Percentiles rank a stretch among this genome's conserved stretches.
These are phyloP conservation scores for Fusarium pseudonygamai DNA, from an alignment of 2,329 filamentous ascomycete species.

Conservation along the genomic window DNA sequence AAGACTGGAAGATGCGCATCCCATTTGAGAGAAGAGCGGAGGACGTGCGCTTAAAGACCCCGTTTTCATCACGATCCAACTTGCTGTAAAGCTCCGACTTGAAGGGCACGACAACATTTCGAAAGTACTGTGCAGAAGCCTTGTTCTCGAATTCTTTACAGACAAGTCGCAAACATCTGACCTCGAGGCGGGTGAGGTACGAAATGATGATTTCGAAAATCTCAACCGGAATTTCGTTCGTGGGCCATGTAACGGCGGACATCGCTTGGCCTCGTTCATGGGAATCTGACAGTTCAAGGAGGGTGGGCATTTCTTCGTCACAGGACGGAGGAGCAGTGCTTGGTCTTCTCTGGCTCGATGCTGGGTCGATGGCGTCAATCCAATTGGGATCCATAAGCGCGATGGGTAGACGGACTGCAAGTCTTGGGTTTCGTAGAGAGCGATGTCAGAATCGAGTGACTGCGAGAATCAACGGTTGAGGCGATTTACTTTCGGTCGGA, in stretches of 20 bases:
- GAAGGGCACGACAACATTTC: slow-evolving; percentile 72
- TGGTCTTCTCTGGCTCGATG: slow-evolving; percentile 13
- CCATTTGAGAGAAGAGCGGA: slow-evolving; percentile 55
- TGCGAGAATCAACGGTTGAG: not conserved
- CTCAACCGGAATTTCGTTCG: slow-evolving; percentile 63
- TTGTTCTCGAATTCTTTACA: slow-evolving; percentile 65
- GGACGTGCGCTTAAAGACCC: slow-evolving; percentile 35
- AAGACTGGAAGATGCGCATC: slow-evolving; percentile 68
- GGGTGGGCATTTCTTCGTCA: slow-evolving; percentile 17
- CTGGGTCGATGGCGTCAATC: not conserved
- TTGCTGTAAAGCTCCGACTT: slow-evolving; percentile 68
- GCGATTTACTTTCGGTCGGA: slow-evolving; percentile 25
- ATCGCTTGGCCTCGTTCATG: not conserved
- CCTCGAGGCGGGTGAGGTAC: slow-evolving; percentile 65
- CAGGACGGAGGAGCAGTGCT: slow-evolving; percentile 33
- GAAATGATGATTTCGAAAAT: slow-evolving; percentile 67
- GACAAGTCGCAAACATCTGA: slow-evolving; percentile 70
- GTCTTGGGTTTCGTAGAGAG: not conserved
- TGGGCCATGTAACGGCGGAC: slow-evolving; percentile 44
- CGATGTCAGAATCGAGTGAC: not conserved
- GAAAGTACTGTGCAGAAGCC: slow-evolving; percentile 67
- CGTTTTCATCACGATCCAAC: slow-evolving; percentile 37
- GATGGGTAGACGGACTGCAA: not conserved
- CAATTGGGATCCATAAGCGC: not conserved
- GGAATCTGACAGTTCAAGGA: slow-evolving; percentile 6